Conservation (phyloP, 1,284 basidiomycete genomes). For the Leccinum pseudoinsigne region DNA sequence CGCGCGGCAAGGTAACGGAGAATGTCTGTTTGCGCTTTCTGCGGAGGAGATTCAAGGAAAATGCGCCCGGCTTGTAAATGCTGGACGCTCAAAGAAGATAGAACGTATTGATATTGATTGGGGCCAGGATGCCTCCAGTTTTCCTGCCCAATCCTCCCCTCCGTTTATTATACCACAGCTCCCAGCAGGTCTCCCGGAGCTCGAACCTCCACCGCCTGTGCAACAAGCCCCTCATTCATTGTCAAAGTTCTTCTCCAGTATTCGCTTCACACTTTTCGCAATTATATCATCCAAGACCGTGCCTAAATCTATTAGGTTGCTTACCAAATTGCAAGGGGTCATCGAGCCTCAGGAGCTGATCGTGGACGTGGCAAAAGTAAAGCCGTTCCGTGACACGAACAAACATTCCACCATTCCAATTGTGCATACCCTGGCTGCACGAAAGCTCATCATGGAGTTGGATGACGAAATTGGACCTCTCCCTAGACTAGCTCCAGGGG, state of each 20-base stretch:
- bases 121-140: slow-evolving; percentile 24
- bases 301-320: slow-evolving; percentile 42
- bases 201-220: slow-evolving; percentile 35
- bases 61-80: slow-evolving; percentile 49
- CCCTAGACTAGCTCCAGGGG: slow-evolving; percentile 21
- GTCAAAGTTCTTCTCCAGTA: slow-evolving; percentile 43
- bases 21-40: slow-evolving; percentile 43
- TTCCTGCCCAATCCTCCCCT: neutral
- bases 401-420: slow-evolving; percentile 35
- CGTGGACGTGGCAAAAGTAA: slow-evolving; percentile 41
- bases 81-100: slow-evolving; percentile 46
- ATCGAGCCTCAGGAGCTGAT: slow-evolving; percentile 32
- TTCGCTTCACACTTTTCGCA: slow-evolving; percentile 45
- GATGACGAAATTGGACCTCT: slow-evolving; percentile 35
- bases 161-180: neutral
- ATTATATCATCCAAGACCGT: slow-evolving; percentile 39
- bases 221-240: slow-evolving; percentile 48
- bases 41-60: slow-evolving; percentile 47
- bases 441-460: slow-evolving; percentile 49
- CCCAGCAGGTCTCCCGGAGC: slow-evolving; percentile 17
- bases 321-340: slow-evolving; percentile 37
- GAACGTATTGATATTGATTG: slow-evolving; percentile 50
- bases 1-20: slow-evolving; percentile 50
- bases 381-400: slow-evolving; percentile 32
- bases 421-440: slow-evolving; percentile 56